Conservation (phyloP, 2,329 filamentous ascomycete species). For the Aotearoamyces nothofagi region DNA sequence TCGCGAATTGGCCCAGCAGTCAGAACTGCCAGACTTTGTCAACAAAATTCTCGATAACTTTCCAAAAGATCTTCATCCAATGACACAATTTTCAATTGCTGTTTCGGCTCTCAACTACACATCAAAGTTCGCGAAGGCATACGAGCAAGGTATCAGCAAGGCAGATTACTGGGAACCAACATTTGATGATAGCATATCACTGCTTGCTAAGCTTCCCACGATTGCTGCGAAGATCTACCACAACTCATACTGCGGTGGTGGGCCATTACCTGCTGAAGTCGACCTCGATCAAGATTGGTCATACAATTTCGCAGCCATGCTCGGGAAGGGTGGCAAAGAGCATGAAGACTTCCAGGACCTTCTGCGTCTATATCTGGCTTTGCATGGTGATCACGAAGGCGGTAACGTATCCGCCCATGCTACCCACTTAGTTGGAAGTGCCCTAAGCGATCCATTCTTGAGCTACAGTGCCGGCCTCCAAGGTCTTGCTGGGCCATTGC, state of each 20-base stretch:
- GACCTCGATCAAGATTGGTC: constrained; percentile 89
- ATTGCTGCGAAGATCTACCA: constrained; percentile 98
- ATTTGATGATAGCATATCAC: constrained; percentile 85
- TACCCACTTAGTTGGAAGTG: constrained; percentile 88
- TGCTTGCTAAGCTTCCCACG: constrained; percentile 90
- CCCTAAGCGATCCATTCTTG: constrained; percentile 86
- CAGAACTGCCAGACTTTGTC: constrained; percentile 68
- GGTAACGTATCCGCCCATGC: constrained; percentile 94
- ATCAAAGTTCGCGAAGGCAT: constrained; percentile 84
- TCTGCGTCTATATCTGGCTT: constrained; percentile 81
- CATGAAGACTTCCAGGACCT: constrained; percentile 94
- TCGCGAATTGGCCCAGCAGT: constrained; percentile 74
- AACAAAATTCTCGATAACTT: constrained; percentile 80
- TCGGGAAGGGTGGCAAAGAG: constrained; percentile 77
- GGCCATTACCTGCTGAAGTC: constrained; percentile 58
- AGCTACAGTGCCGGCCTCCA: constrained; percentile 93
- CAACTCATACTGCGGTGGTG: constrained; percentile 68
- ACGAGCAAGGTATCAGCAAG: constrained; percentile 83
- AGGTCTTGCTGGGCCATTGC: constrained; percentile 84
- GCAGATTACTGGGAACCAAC: constrained; percentile 98
- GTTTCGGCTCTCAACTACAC: constrained; percentile 94
- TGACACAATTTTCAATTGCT: constrained; percentile 94
- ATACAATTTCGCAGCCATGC: constrained; percentile 95
- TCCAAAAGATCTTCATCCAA: constrained; percentile 82
- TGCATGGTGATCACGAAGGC: constrained; percentile 96